Evolutionary conservation across 1,284 basidiomycete genomes (phyloP).

Genomic region (Sanguinoderma infundibulare): DNA sequence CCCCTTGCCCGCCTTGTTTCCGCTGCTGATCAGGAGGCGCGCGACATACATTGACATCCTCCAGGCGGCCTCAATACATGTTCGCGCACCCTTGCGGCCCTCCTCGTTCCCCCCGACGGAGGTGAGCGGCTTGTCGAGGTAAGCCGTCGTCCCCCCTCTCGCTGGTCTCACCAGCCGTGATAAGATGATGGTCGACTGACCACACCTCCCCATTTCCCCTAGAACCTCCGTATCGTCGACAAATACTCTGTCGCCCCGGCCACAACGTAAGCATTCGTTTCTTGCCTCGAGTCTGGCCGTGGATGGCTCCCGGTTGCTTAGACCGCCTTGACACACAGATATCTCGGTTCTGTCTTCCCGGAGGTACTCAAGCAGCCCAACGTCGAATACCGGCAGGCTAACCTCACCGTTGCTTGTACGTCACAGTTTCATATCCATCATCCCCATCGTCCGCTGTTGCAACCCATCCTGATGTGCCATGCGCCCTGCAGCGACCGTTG

Average conservation of each 20-base stretch:
- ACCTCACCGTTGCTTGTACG: constrained; percentile 75
- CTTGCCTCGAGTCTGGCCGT: neutral
- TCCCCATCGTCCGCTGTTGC: constrained; percentile 6
- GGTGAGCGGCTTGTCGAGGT: constrained; percentile 77
- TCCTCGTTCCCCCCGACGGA: constrained; percentile 60
- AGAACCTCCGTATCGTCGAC: constrained; percentile 84
- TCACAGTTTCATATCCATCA: neutral
- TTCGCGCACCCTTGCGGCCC: constrained; percentile 66
- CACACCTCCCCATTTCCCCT: constrained; percentile 12
- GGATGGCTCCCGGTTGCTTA: constrained; percentile 6
- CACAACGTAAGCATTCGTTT: constrained; percentile 71
- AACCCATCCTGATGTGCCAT: constrained; percentile 10
- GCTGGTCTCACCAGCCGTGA: neutral
- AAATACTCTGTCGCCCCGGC: constrained; percentile 84
- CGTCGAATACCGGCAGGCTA: constrained; percentile 86
- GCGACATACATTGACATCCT: constrained; percentile 11
- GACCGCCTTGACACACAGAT: constrained; percentile 48
- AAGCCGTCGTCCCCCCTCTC: constrained; percentile 35
- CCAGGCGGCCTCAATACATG: constrained; percentile 79
- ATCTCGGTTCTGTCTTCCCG: constrained; percentile 80
- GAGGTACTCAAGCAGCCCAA: constrained; percentile 65
- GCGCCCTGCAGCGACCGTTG: constrained; percentile 56
- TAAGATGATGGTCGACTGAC: neutral
- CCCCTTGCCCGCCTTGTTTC: neutral
- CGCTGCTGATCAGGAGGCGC: constrained; percentile 18